phyloP scores from a whole-genome alignment of 306 rosid species.

The Gillenia trifoliata region DNA sequence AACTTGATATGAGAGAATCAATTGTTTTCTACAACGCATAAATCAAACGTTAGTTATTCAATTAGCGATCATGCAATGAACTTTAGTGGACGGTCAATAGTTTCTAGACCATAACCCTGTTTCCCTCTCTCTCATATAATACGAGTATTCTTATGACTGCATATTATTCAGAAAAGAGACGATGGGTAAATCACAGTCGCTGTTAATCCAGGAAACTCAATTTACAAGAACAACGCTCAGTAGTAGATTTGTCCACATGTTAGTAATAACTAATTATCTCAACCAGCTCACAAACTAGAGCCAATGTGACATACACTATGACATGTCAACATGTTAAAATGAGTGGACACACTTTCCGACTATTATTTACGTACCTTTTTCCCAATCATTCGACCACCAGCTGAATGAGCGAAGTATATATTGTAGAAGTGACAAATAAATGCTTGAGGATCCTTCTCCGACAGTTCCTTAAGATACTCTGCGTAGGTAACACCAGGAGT shows the following conservation, averaged over 20 bases:
- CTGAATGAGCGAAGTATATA: slow-evolving; percentile 88
- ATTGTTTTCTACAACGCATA: not conserved
- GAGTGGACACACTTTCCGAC: not conserved
- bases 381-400: slow-evolving; percentile 98
- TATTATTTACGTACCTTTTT: slow-evolving; percentile 48
- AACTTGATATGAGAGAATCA: not conserved
- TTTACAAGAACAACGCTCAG: no score
- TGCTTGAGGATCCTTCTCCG: slow-evolving; percentile 80
- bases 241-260: no score
- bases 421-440: slow-evolving; percentile 95
- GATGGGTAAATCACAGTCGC: no score
- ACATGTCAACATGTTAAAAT: not conserved
- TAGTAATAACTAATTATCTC: not conserved
- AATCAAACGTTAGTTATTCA: not conserved
- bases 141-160: not conserved
- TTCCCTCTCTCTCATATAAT: not conserved
- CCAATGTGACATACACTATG: not conserved
- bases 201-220: no score
- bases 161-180: not conserved
- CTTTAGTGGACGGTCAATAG: no score
- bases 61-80: not conserved
- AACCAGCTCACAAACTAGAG: not conserved
- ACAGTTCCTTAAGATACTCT: slow-evolving; percentile 63
- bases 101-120: not conserved
- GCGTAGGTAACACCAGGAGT: slow-evolving; percentile 72